A percentile compares a stretch with the other conserved stretches of the same genome.
phyloP scores from a whole-genome alignment of 2,329 filamentous ascomycete species.

The Fusarium torulosum region DNA sequence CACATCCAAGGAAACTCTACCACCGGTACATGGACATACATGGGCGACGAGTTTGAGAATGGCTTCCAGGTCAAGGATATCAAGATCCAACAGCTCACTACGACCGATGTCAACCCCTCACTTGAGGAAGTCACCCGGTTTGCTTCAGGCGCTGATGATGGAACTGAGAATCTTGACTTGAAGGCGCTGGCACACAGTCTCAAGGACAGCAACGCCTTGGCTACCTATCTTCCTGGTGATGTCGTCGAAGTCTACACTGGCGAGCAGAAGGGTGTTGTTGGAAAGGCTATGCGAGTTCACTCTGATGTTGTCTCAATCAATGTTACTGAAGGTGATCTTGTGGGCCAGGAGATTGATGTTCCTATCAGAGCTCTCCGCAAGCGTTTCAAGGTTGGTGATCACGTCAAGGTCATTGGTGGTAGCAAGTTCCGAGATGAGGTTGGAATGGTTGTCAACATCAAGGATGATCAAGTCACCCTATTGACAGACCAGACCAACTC shows the following conservation, averaged over 20 bases:
- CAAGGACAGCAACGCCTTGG: conserved; percentile 83
- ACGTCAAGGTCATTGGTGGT: conserved; percentile 98
- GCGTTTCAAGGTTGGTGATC: conserved; percentile 91
- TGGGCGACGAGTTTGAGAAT: conserved; percentile 89
- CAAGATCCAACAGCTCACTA: conserved; percentile 86
- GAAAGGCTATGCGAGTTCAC: conserved; percentile 86
- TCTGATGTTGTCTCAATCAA: conserved; percentile 92
- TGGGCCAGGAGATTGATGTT: conserved; percentile 89
- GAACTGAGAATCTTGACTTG: conserved; percentile 92
- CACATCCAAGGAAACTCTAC: conserved; percentile 75
- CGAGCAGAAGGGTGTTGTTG: conserved; percentile 91
- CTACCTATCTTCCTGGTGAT: conserved; percentile 91
- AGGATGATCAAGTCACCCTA: conserved; percentile 91
- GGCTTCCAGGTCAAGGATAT: conserved; percentile 95
- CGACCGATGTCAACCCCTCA: conserved; percentile 91
- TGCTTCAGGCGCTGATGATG: conserved; percentile 87
- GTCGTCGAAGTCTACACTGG: conserved; percentile 97
- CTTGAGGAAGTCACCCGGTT: conserved; percentile 97
- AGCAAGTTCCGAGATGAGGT: conserved; percentile 96
- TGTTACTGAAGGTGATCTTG: conserved; percentile 85
- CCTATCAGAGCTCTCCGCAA: conserved; percentile 93
- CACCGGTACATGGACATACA: conserved; percentile 85
- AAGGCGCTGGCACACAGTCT: conserved; percentile 90
- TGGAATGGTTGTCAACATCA: conserved; percentile 95
- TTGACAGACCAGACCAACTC: conserved; percentile 92